Base-by-base conservation (phyloP, 139 green algal species). In the Volvox reticuliferus region DNA sequence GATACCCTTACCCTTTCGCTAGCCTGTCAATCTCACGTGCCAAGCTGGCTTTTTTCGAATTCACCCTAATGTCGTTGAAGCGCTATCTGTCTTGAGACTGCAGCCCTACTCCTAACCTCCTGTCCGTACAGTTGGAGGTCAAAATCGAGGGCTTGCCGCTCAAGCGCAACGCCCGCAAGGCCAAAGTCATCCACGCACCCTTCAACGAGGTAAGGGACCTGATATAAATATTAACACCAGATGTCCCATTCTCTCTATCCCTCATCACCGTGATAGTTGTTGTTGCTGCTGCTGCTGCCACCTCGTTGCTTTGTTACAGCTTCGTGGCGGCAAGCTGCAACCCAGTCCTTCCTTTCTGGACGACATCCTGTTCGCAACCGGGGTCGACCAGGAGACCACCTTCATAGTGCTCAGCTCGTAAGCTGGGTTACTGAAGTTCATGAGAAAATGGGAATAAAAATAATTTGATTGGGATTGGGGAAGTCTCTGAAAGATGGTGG, bases 321-420 rank as follows among this genome's bases (percentile, higher is more conserved):
- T 91, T 3, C 87, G 75, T 35, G 62, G 30, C 87, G 76, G 76
- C 62, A 81, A 82, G 61, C 76, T 85, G 87, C 33, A 33, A 24
- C 76, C 62, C 26, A 82, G 37, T 33, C 35, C 63, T 28, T 73
- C 69, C 36, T 93, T 93, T 30, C 35, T 85, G n/a, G 90, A 93
- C 50, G 90, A 93, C 37, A 75, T 93, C 22, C 61, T 93, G 20
- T 93, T 93, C 82, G 76, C 77, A 0, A 33, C 84, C 9, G 87
- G 76, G 61, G 84, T 87, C 0, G 13, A 35, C 50, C 18, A 37
- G 0, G 37, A 83, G 12, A 93, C 90, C 35, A 83, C 84, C 24
- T 75, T 93, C 37, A 37, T 93, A 76, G 78, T 93, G 28, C 67
- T 93, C 35, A 88, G 87, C 78, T 84, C 89, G 89, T 92, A 73